A percentile compares a stretch with the other conserved stretches of the same genome.
Conservation (phyloP, 306 rosid species). For the Trichosanthes truncata region DNA sequence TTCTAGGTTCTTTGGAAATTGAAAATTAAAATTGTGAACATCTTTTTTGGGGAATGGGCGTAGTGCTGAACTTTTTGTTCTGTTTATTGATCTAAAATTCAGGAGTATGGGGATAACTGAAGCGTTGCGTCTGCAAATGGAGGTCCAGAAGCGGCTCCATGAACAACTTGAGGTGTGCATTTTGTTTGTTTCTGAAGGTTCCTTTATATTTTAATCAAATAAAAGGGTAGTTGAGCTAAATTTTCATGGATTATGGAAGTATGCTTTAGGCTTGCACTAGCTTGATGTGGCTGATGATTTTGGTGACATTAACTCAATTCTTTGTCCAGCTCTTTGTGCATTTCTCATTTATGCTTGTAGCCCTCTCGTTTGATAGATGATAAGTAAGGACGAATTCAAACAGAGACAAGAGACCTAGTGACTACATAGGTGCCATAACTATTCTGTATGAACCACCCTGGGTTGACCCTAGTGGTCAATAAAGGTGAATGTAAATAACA, state of each 20-base stretch:
- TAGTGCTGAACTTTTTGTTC: not conserved
- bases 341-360: not conserved
- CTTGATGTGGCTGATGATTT: not conserved
- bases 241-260: not conserved
- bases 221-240: not conserved
- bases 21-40: not conserved
- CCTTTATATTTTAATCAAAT: not conserved
- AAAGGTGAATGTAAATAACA: too few species aligned
- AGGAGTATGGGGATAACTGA: conserved; percentile 86
- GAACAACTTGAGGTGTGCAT: conserved; percentile 92
- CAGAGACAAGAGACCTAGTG: not conserved
- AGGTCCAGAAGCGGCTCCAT: conserved; percentile 95
- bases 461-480: too few species aligned
- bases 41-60: not conserved
- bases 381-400: not conserved
- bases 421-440: not conserved
- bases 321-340: too few species aligned
- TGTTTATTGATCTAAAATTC: conserved; percentile 6
- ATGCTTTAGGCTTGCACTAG: not conserved
- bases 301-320: not conserved
- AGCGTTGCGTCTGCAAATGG: conserved; percentile 88
- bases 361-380: not conserved
- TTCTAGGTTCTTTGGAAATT: not conserved
- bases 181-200: not conserved
- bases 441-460: too few species aligned